These are phyloP conservation scores for Dothideomycetidae sp. DNA, from an alignment of 2,329 filamentous ascomycete species.

Conservation along the genomic window DNA sequence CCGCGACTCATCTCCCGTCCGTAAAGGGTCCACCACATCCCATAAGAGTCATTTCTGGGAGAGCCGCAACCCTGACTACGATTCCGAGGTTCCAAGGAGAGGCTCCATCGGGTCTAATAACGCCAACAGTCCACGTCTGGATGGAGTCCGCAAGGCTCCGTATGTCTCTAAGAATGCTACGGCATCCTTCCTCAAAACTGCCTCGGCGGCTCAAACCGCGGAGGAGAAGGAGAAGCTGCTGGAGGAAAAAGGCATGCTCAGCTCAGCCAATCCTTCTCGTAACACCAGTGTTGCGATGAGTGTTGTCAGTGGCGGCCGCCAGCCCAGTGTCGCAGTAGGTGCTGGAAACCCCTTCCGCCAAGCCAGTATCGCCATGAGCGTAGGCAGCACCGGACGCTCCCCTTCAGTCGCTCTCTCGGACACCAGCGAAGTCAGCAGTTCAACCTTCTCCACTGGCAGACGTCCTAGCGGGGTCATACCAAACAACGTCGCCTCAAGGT, in stretches of 20 bases:
- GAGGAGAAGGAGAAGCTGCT: conserved; percentile 3
- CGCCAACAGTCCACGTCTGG: background rate
- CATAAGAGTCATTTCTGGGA: conserved; percentile 2
- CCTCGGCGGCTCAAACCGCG: conserved; percentile 1
- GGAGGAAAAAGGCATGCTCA: background rate
- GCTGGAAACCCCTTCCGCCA: conserved; percentile 1
- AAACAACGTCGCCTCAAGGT: conserved; percentile 5
- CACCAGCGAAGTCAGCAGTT: conserved; percentile 4
- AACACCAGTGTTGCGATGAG: background rate
- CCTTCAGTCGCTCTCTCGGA: conserved; percentile 6
- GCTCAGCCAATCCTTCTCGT: background rate
- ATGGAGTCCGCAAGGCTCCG: conserved; percentile 1
- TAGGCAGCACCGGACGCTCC: background rate
- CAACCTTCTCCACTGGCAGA: conserved; percentile 2
- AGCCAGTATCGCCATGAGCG: background rate
- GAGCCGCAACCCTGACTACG: conserved; percentile 5
- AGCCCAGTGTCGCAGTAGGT: background rate
- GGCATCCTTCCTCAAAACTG: conserved; percentile 7
- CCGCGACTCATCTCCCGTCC: conserved; percentile 6
- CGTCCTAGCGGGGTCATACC: conserved; percentile 6
- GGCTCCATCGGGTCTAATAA: conserved; percentile 4
- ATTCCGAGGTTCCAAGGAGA: conserved; percentile 5
- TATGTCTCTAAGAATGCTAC: conserved; percentile 6
- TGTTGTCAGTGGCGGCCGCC: background rate
- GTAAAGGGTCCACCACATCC: conserved; percentile 3